These are phyloP conservation scores for Thalassiosira delicatula DNA, from an alignment of 352 stramenopile species.

Conservation along the genomic window DNA sequence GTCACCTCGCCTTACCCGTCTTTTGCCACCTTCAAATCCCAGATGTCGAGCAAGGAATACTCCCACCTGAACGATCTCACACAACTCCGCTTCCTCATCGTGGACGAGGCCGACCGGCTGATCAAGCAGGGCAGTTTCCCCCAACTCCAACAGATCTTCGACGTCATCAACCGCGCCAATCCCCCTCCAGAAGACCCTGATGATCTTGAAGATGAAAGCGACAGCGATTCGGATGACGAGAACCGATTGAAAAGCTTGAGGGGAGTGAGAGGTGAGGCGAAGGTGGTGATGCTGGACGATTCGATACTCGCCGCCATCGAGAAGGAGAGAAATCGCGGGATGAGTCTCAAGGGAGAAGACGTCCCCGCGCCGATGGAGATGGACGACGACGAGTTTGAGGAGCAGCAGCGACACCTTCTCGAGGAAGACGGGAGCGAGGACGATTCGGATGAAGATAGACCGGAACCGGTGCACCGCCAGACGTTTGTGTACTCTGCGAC, in stretches of 20 bases:
- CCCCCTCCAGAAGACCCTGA: conserved; percentile 58
- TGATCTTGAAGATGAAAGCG: conserved; percentile 47
- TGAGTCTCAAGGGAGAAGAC: too few relatives aligned
- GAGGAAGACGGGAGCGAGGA: conserved; percentile 36
- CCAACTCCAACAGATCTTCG: conserved; percentile 93
- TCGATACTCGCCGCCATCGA: conserved; percentile 73
- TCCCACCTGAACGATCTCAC: conserved; percentile 79
- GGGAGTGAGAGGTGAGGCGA: conserved; percentile 76
- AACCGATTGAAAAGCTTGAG: conserved; percentile 67
- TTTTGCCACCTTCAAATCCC: too few relatives aligned
- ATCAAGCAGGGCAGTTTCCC: conserved; percentile 93
- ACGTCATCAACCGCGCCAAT: conserved; percentile 86
- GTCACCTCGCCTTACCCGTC: too few relatives aligned
- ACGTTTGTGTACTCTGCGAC: conserved; percentile 85
- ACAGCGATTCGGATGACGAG: conserved; percentile 53
- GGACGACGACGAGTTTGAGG: conserved; percentile 58
- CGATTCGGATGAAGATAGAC: conserved; percentile 40
- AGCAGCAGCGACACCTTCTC: conserved; percentile 20
- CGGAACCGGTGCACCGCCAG: conserved; percentile 69
- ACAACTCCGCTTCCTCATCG: conserved; percentile 91
- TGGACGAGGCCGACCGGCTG: conserved; percentile 96
- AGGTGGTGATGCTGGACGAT: conserved; percentile 77
- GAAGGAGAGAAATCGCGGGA: conserved; percentile 48
- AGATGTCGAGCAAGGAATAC: conserved; percentile 82
- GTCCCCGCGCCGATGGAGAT: conserved; percentile 47